These are phyloP conservation scores for Russula dissimulans DNA, from an alignment of 768 basidiomycete genomes.

Conservation along the genomic window DNA sequence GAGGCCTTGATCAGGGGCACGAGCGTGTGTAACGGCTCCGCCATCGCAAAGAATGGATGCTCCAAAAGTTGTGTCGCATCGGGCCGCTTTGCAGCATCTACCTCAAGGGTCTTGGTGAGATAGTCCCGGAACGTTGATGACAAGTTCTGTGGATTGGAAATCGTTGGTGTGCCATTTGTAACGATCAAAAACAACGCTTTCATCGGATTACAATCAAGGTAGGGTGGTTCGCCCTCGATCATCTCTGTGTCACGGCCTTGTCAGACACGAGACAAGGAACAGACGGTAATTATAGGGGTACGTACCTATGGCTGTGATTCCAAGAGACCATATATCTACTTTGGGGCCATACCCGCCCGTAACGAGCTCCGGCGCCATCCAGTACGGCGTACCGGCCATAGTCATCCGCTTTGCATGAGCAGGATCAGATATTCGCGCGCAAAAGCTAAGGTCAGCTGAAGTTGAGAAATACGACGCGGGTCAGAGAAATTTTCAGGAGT, in stretches of 20 bases:
- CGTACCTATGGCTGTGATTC: constrained; percentile 91
- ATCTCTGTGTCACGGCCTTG: constrained; percentile 50
- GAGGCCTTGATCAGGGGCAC: constrained; percentile 89
- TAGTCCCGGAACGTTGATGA: constrained; percentile 83
- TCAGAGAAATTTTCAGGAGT: not conserved
- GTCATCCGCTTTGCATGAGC: constrained; percentile 87
- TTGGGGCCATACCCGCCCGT: constrained; percentile 96
- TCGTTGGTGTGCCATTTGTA: constrained; percentile 93
- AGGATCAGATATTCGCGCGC: constrained; percentile 82
- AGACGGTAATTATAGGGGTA: not conserved
- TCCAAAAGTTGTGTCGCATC: constrained; percentile 72
- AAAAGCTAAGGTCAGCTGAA: constrained; percentile 95
- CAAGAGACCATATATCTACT: constrained; percentile 96
- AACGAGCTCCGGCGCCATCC: constrained; percentile 98
- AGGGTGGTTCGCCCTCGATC: constrained; percentile 97
- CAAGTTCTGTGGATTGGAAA: constrained; percentile 77
- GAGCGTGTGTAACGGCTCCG: constrained; percentile 82
- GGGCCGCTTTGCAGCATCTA: constrained; percentile 90
- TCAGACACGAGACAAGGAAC: not conserved
- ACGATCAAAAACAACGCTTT: constrained; percentile 97
- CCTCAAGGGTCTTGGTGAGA: constrained; percentile 78
- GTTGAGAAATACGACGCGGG: not conserved
- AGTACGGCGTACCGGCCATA: constrained; percentile 97
- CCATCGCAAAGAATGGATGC: constrained; percentile 84
- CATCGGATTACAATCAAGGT: constrained; percentile 90